Base-by-base conservation (phyloP, 2,329 filamentous ascomycete species). In the Tothia fuscella region DNA sequence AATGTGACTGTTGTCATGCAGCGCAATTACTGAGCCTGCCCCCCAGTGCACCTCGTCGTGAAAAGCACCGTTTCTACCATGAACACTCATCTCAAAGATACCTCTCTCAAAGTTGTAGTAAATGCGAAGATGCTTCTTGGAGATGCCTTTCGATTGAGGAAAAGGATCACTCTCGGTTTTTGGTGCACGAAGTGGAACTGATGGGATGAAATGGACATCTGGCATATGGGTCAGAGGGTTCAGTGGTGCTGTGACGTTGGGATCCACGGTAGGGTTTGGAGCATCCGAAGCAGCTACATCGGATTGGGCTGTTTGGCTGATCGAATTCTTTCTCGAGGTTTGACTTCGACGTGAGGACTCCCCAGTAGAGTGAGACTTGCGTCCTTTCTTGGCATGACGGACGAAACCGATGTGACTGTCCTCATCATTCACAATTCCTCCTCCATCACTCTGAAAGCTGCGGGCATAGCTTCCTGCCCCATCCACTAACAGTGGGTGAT, bases 171-270 rank as follows among this genome's bases (percentile, higher is more conserved):
- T 45, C 7, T 40, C 43, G n/a, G 39, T 37, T 25, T 72, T 72
- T 0, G 76, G 76, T 3, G 82, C 82, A 56, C 87, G 82, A 33
- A 88, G 83, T 25, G 76, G 75, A 37, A 87, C 70, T 44, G 83
- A 71, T 3, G 79, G 76, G 7, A 31, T 41, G 33, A 41, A 43
- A 17, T 39, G n/a, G 3, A 33, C 32, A 38, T 43, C 41, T 10
- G 41, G 32, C 32, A 43, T 38, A 21, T 43, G 41, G 4, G 31
- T 33, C 34, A 38, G 30, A n/a, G 41, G 41, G 24, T 43, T 33
- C n/a, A 43, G 31, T 1, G 32, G 41, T 21, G 41, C 41, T 16
- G 41, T 43, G 17, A 29, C 32, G 31, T 43, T 43, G 10, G 41
- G 41, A 20, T 43, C 34, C 3, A 43, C 34, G 4, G 41, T 43